A percentile compares a stretch with the other conserved stretches of the same genome.
phyloP scores from a whole-genome alignment of 768 basidiomycete genomes.

The Infundibulicybe gibba region DNA sequence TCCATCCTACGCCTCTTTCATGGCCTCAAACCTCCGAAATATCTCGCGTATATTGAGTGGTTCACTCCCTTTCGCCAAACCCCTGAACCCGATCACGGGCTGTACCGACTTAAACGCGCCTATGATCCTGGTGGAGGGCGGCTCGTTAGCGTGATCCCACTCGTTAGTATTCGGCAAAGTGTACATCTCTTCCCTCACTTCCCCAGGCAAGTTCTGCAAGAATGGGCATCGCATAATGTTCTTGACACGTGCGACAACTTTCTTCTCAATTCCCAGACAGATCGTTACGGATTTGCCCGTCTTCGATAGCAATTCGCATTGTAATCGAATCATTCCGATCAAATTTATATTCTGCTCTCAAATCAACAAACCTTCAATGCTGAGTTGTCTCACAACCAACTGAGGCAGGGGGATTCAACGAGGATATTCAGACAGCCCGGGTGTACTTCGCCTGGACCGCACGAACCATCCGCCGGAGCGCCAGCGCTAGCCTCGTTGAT shows the following conservation, averaged over 20 bases:
- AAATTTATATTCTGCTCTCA: too few relatives aligned
- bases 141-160: conserved; percentile 19
- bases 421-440: too few relatives aligned
- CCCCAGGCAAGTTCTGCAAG: not conserved
- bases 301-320: too few relatives aligned
- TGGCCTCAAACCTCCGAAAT: conserved; percentile 2
- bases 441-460: too few relatives aligned
- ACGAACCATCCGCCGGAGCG: too few relatives aligned
- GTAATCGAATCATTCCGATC: too few relatives aligned
- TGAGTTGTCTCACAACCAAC: too few relatives aligned
- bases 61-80: conserved; percentile 13
- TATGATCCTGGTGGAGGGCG: conserved; percentile 4
- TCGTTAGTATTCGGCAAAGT: conserved; percentile 19
- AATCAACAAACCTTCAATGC: too few relatives aligned
- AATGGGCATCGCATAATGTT: conserved; percentile 3
- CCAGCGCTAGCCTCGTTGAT: too few relatives aligned
- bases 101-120: conserved; percentile 11
- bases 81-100: conserved; percentile 8
- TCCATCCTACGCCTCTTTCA: conserved; percentile 5
- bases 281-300: too few relatives aligned
- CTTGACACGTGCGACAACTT: not conserved
- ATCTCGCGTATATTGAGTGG: conserved; percentile 26
- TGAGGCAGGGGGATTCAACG: too few relatives aligned
- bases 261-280: not conserved
- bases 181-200: conserved; percentile 18